These are phyloP conservation scores for Elaeagnus macrophylla DNA, from an alignment of 306 rosid species.

Conservation along the genomic window DNA sequence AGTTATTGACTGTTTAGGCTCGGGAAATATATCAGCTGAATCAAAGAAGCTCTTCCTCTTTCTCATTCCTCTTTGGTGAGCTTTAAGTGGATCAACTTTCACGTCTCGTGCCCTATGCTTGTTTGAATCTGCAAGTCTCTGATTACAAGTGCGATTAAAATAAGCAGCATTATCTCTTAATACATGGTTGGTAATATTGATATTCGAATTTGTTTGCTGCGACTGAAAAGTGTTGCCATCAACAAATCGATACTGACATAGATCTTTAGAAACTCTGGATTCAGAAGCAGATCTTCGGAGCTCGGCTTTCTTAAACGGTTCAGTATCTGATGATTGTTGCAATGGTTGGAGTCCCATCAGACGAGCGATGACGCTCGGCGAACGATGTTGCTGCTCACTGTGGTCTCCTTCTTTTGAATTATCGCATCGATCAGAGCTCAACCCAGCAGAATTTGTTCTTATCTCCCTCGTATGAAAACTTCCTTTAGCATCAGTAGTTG, in stretches of 20 bases:
- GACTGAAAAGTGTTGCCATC: slow-evolving; percentile 39
- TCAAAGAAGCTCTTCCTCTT: slow-evolving; percentile 79
- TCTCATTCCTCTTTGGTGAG: slow-evolving; percentile 33
- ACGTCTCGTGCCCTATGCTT: slow-evolving; percentile 18
- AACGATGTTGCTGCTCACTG: slow-evolving; percentile 51
- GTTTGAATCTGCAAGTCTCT: slow-evolving; percentile 32
- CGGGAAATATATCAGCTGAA: slow-evolving; percentile 72
- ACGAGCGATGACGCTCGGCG: slow-evolving; percentile 85
- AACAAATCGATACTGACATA: slow-evolving; percentile 41
- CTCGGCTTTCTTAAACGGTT: slow-evolving; percentile 41
- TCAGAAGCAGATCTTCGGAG: slow-evolving; percentile 91
- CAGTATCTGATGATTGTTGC: slow-evolving; percentile 34
- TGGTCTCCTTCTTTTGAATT: slow-evolving; percentile 21
- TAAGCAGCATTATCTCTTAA: slow-evolving; percentile 13
- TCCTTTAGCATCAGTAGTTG: slow-evolving; percentile 72
- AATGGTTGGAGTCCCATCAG: slow-evolving; percentile 82
- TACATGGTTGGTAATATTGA: slow-evolving; percentile 24
- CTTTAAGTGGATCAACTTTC: slow-evolving; percentile 25
- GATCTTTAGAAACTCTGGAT: slow-evolving; percentile 69
- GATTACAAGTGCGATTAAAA: slow-evolving; percentile 21
- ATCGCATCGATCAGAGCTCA: slow-evolving; percentile 25
- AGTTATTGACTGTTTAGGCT: slow-evolving; percentile 48
- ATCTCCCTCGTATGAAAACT: slow-evolving; percentile 54
- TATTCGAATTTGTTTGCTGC: slow-evolving; percentile 6
- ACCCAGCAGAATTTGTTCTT: slow-evolving; percentile 38